Conservation (phyloP, 1,139 yeast species). For the Candida tropicalis region DNA sequence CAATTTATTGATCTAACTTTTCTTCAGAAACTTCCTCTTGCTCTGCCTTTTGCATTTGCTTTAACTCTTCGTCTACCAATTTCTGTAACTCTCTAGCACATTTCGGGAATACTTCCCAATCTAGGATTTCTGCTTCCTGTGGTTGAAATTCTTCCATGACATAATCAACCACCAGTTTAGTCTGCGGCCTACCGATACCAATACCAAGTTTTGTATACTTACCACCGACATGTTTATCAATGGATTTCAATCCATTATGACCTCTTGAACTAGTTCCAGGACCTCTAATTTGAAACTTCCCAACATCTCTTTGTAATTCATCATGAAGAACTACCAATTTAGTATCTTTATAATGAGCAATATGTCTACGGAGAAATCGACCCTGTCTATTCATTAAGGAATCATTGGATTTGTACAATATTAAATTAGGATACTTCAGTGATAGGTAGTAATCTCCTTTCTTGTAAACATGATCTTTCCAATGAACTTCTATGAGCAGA, state of each 20-base stretch:
- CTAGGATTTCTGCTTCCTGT: conserved; percentile 36
- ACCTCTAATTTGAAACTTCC: conserved; percentile 60
- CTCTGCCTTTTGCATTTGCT: not conserved
- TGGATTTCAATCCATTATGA: conserved; percentile 75
- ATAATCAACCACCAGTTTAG: conserved; percentile 56
- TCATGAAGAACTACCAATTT: conserved; percentile 68
- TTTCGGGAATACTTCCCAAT: conserved; percentile 40
- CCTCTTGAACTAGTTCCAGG: conserved; percentile 68
- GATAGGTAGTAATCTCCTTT: conserved; percentile 21
- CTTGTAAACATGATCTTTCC: conserved; percentile 23
- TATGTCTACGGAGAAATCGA: conserved; percentile 46
- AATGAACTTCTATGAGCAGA: conserved; percentile 27
- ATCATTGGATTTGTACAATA: conserved; percentile 48
- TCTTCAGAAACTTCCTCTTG: not conserved
- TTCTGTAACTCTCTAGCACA: conserved; percentile 38
- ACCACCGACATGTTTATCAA: conserved; percentile 42
- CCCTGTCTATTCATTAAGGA: conserved; percentile 74
- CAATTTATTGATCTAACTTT: not conserved
- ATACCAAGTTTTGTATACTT: conserved; percentile 54
- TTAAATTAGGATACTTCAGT: conserved; percentile 23
- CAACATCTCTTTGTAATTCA: conserved; percentile 67
- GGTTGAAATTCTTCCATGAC: conserved; percentile 56
- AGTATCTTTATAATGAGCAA: conserved; percentile 28
- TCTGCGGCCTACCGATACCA: conserved; percentile 71
- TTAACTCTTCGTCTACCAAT: conserved; percentile 22